A percentile compares a stretch with the other conserved stretches of the same genome.
Evolutionary conservation across 192 early-diverging fungal species (phyloP).

Genomic region (Irineochytrium annulatum): DNA sequence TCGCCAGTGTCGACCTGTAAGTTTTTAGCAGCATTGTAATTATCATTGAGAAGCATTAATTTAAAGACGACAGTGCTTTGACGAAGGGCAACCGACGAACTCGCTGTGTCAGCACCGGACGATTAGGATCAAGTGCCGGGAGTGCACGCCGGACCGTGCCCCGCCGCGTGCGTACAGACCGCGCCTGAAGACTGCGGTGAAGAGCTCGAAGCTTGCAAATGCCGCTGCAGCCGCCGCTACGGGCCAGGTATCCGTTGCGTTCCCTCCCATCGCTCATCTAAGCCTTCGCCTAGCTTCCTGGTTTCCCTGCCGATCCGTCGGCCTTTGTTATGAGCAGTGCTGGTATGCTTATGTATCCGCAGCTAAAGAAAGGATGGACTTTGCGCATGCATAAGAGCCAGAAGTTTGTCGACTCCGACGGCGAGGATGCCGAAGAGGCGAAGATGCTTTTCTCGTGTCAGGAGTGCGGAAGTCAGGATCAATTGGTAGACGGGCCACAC

Average conservation of each 20-base stretch:
- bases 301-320: too few species aligned
- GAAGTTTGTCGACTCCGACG: too few species aligned
- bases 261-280: too few species aligned
- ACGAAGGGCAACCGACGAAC: conserved; percentile 22
- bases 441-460: not conserved
- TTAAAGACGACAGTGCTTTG: conserved; percentile 20
- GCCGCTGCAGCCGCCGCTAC: not conserved
- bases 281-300: too few species aligned
- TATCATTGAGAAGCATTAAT: too few species aligned
- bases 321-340: too few species aligned
- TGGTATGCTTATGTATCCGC: too few species aligned
- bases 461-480: not conserved
- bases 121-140: conserved; percentile 20
- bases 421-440: not conserved
- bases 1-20: too few species aligned
- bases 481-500: not conserved
- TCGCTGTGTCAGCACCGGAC: conserved; percentile 24
- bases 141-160: conserved; percentile 14
- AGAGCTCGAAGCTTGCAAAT: not conserved
- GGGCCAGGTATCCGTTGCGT: not conserved
- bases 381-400: too few species aligned
- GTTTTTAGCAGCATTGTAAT: too few species aligned
- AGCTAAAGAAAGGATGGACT: too few species aligned
- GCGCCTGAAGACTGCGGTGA: conserved; percentile 1
- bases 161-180: conserved; percentile 8